phyloP scores from a whole-genome alignment of 2,329 filamentous ascomycete species.

The Emmonsia crescens region DNA sequence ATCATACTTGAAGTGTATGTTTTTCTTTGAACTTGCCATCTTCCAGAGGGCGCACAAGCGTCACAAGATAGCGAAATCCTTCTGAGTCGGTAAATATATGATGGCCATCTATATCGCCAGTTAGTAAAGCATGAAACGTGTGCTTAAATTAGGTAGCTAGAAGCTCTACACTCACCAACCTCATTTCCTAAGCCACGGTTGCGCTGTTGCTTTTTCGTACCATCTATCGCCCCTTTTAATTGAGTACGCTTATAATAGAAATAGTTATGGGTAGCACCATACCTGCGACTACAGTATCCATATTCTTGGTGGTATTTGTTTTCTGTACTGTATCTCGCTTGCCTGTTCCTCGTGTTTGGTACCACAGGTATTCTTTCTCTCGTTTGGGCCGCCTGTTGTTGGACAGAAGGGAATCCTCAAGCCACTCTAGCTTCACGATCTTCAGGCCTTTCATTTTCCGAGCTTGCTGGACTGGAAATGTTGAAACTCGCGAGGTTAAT shows the following conservation, averaged over 20 bases:
- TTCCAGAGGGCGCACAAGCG: slow-evolving; percentile 45
- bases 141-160: background rate
- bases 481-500: background rate
- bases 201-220: background rate
- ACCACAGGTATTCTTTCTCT: slow-evolving; percentile 24
- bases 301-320: slow-evolving; percentile 3
- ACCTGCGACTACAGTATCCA: background rate
- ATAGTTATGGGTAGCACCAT: background rate
- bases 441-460: slow-evolving; percentile 26
- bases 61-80: slow-evolving; percentile 54
- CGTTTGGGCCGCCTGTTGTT: slow-evolving; percentile 25
- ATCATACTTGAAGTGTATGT: slow-evolving; percentile 45
- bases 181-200: background rate
- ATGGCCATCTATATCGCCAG: slow-evolving; percentile 41
- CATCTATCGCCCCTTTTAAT: background rate
- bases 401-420: slow-evolving; percentile 33
- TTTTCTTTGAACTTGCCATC: slow-evolving; percentile 45
- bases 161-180: background rate
- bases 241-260: background rate
- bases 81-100: slow-evolving; percentile 54
- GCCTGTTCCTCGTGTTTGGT: slow-evolving; percentile 11
- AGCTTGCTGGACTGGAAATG: slow-evolving; percentile 30
- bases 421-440: slow-evolving; percentile 40
- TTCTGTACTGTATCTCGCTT: slow-evolving; percentile 24
- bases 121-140: background rate